These are phyloP conservation scores for Suillus placidus DNA, from an alignment of 768 basidiomycete genomes.

Conservation along the genomic window DNA sequence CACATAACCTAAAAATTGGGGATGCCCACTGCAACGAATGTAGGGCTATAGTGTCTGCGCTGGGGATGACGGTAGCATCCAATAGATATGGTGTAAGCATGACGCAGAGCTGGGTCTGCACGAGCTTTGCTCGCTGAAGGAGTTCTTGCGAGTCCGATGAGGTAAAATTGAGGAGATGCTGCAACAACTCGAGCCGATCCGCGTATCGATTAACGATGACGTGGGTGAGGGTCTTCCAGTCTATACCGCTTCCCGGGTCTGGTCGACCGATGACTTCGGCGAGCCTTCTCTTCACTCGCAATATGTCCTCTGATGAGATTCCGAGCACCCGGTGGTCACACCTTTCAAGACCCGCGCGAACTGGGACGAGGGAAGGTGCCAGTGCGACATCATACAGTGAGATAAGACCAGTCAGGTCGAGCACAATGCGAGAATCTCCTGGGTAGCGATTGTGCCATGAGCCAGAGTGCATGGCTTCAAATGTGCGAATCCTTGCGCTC, in stretches of 20 bases:
- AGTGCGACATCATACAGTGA: constrained; percentile 32
- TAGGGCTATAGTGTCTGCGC: not conserved
- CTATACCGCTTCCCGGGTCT: constrained; percentile 34
- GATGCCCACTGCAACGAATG: constrained; percentile 14
- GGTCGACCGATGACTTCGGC: constrained; percentile 9
- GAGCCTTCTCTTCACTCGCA: constrained; percentile 9
- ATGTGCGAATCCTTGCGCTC: not conserved
- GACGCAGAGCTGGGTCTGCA: constrained; percentile 24
- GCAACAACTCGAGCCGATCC: constrained; percentile 44
- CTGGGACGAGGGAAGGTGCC: constrained; percentile 21
- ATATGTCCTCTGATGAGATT: constrained; percentile 18
- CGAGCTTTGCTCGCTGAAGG: constrained; percentile 10
- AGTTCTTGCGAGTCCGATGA: constrained; percentile 17
- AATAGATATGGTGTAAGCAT: constrained; percentile 22
- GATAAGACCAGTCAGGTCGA: constrained; percentile 25
- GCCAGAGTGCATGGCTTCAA: constrained; percentile 22
- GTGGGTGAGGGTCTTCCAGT: constrained; percentile 44
- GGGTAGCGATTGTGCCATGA: constrained; percentile 30
- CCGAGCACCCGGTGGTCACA: constrained; percentile 23
- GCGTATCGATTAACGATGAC: constrained; percentile 45
- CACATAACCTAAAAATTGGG: constrained; percentile 14
- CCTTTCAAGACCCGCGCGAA: constrained; percentile 19
- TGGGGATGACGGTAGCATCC: constrained; percentile 7
- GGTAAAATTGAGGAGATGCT: constrained; percentile 35
- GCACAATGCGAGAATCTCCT: constrained; percentile 28